Conservation (phyloP, 805 yeast genomes). For the Komagataella ulmi region DNA sequence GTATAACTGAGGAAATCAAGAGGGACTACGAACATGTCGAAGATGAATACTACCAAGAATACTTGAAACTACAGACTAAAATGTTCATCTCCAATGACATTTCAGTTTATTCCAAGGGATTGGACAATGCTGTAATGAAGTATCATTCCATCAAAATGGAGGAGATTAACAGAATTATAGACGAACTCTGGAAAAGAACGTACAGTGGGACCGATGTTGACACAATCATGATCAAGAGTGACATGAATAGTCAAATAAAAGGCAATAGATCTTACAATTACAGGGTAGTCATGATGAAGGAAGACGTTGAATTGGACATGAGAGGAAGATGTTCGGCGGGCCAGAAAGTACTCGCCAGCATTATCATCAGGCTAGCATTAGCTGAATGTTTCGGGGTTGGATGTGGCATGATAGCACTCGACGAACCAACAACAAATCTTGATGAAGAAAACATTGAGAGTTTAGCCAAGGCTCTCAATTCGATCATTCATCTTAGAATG, state of each 20-base stretch:
- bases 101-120: slow-evolving; percentile 66
- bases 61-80: slow-evolving; percentile 67
- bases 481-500: slow-evolving; percentile 62
- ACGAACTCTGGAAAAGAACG: slow-evolving; percentile 88
- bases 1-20: slow-evolving; percentile 42
- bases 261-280: slow-evolving; percentile 70
- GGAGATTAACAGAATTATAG: slow-evolving; percentile 77
- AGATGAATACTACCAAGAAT: slow-evolving; percentile 47
- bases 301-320: slow-evolving; percentile 90
- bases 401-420: slow-evolving; percentile 92
- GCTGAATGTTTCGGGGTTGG: slow-evolving; percentile 93
- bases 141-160: slow-evolving; percentile 87
- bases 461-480: slow-evolving; percentile 66
- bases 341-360: slow-evolving; percentile 87
- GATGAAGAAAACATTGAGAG: slow-evolving; percentile 85
- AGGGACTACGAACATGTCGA: slow-evolving; percentile 66
- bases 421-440: slow-evolving; percentile 94
- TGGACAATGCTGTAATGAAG: slow-evolving; percentile 88
- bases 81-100: slow-evolving; percentile 70
- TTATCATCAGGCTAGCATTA: slow-evolving; percentile 78
- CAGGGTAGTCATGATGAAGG: slow-evolving; percentile 89
- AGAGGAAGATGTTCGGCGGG: slow-evolving; percentile 98
- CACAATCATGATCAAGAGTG: slow-evolving; percentile 75
- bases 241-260: slow-evolving; percentile 33
- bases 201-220: slow-evolving; percentile 95